These are phyloP conservation scores for Endoconidiophora laricicola DNA, from an alignment of 2,329 filamentous ascomycete species.

Conservation along the genomic window DNA sequence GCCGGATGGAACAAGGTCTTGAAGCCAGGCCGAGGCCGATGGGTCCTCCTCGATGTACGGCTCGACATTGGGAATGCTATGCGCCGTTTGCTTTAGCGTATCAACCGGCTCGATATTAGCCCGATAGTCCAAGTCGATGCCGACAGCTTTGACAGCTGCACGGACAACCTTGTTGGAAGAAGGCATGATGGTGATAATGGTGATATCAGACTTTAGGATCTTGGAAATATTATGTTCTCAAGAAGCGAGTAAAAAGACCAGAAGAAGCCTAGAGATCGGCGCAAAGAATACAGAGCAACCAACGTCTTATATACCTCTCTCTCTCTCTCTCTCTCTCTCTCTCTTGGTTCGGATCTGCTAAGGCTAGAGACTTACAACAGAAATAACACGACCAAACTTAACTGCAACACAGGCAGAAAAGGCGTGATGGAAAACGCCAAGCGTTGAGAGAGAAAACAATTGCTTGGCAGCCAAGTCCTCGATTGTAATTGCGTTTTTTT, in stretches of 20 bases:
- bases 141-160: conserved; percentile 18
- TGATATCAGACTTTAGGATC: neutral
- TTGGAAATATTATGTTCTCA: neutral
- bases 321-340: neutral
- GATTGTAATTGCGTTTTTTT: too few species aligned
- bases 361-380: neutral
- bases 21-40: conserved; percentile 8
- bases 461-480: too few species aligned
- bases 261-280: neutral
- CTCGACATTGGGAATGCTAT: conserved; percentile 7
- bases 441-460: too few species aligned
- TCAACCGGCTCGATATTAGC: conserved; percentile 16
- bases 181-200: neutral
- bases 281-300: neutral
- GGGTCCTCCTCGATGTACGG: conserved; percentile 13
- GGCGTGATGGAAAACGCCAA: too few species aligned
- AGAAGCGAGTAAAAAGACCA: neutral
- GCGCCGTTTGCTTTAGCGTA: conserved; percentile 17
- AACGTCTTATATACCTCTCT: neutral
- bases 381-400: too few species aligned
- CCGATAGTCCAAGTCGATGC: conserved; percentile 20
- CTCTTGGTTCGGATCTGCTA: neutral
- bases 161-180: conserved; percentile 14
- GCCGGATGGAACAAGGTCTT: conserved; percentile 6
- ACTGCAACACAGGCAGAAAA: too few species aligned